phyloP scores from a whole-genome alignment of 257 asterid genomes.

The Solanum pennellii region DNA sequence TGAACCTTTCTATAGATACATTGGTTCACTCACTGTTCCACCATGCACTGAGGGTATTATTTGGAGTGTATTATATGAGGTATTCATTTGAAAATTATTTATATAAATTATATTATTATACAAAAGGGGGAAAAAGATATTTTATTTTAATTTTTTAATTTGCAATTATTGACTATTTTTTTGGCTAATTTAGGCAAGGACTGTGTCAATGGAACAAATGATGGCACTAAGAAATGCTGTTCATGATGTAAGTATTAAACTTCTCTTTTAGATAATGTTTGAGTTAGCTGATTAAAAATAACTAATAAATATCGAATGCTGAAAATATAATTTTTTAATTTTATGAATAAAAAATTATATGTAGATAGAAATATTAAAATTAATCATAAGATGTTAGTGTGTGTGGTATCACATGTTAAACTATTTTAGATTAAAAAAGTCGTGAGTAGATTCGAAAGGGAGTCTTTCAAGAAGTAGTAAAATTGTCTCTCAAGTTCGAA shows the following conservation, averaged over 20 bases:
- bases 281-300: background rate
- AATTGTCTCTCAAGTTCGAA: too few species aligned
- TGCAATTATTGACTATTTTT: background rate
- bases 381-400: background rate
- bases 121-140: too few species aligned
- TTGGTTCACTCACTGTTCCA: constrained; percentile 76
- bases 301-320: fast-evolving
- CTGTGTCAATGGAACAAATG: constrained; percentile 53
- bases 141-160: background rate
- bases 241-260: constrained; percentile 46
- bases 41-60: constrained; percentile 79
- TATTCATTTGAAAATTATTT: background rate
- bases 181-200: constrained; percentile 29
- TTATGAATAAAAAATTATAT: too few species aligned
- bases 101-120: too few species aligned
- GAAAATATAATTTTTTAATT: too few species aligned
- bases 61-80: constrained; percentile 34
- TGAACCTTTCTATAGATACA: constrained; percentile 47
- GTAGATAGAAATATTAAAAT: background rate
- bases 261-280: background rate
- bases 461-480: background rate
- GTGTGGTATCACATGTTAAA: background rate
- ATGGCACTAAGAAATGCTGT: constrained; percentile 39
- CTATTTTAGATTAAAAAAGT: too few species aligned
- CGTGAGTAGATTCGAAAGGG: background rate